phyloP scores from a whole-genome alignment of 2,329 filamentous ascomycete species.

The Plectosphaerella plurivora region DNA sequence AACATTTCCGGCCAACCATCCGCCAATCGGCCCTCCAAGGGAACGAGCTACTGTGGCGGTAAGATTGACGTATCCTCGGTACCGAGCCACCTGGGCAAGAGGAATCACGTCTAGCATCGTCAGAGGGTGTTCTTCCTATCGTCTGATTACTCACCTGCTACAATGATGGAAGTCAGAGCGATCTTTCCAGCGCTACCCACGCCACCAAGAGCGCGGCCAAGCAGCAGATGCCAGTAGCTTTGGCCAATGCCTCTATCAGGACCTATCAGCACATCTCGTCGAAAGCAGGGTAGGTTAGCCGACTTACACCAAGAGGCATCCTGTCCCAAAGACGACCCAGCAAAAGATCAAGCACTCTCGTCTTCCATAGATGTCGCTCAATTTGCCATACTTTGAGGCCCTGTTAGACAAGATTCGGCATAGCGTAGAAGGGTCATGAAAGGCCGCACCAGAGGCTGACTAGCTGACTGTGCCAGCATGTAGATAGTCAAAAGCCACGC shows the following conservation, averaged over 20 bases:
- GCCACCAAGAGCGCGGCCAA: neutral
- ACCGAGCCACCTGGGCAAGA: neutral
- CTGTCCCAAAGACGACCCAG: neutral
- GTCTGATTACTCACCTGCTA: neutral
- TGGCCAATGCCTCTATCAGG: neutral
- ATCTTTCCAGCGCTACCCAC: neutral
- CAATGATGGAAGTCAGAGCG: neutral
- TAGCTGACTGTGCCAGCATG: neutral
- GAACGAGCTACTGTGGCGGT: neutral
- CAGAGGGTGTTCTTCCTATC: too few species aligned
- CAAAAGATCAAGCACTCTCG: neutral
- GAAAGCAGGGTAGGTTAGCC: neutral
- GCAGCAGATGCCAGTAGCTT: neutral
- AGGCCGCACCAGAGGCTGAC: neutral
- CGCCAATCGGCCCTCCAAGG: neutral
- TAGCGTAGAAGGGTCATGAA: neutral
- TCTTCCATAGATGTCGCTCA: neutral
- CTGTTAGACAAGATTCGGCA: neutral
- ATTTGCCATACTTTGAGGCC: neutral
- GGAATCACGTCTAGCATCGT: neutral
- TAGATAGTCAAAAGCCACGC: neutral
- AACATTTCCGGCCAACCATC: neutral
- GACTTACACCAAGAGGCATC: neutral
- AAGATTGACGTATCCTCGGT: neutral
- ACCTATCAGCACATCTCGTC: neutral